Conservation (phyloP, 2,329 filamentous ascomycete species). For the Fusarium clavum region DNA sequence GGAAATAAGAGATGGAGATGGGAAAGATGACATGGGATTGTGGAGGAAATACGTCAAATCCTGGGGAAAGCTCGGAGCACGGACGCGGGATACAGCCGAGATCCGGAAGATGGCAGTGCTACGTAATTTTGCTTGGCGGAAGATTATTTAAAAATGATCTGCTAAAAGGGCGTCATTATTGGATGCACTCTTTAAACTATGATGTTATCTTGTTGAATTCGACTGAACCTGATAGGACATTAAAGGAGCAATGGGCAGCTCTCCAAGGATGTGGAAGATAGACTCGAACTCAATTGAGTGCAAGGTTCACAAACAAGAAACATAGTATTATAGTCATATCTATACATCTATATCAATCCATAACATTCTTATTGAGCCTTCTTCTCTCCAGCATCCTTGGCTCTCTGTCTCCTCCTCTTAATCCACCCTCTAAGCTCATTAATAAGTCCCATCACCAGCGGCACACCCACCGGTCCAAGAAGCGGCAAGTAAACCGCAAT, state of each 20-base stretch:
- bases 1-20: slow-evolving; percentile 7
- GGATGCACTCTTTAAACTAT: background rate
- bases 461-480: slow-evolving; percentile 90
- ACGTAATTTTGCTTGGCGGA: slow-evolving; percentile 2
- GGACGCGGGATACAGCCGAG: slow-evolving; percentile 30
- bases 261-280: background rate
- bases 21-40: slow-evolving; percentile 14
- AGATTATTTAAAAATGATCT: background rate
- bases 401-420: slow-evolving; percentile 59
- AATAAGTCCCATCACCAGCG: slow-evolving; percentile 82
- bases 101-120: slow-evolving; percentile 13
- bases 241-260: background rate
- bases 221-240: background rate
- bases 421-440: slow-evolving; percentile 80
- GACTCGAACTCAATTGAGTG: background rate
- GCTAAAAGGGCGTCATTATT: background rate
- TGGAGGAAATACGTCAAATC: slow-evolving; percentile 32
- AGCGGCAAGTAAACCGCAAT: slow-evolving; percentile 94
- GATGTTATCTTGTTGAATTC: background rate
- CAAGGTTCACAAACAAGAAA: background rate
- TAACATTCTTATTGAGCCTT: slow-evolving; percentile 49
- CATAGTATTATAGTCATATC: slow-evolving; percentile 27
- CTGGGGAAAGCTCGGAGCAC: slow-evolving; percentile 18
- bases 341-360: slow-evolving; percentile 23
- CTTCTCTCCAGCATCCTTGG: slow-evolving; percentile 55